phyloP scores from a whole-genome alignment of 208 protist genomes.

The Endotrypanum monterogeii region DNA sequence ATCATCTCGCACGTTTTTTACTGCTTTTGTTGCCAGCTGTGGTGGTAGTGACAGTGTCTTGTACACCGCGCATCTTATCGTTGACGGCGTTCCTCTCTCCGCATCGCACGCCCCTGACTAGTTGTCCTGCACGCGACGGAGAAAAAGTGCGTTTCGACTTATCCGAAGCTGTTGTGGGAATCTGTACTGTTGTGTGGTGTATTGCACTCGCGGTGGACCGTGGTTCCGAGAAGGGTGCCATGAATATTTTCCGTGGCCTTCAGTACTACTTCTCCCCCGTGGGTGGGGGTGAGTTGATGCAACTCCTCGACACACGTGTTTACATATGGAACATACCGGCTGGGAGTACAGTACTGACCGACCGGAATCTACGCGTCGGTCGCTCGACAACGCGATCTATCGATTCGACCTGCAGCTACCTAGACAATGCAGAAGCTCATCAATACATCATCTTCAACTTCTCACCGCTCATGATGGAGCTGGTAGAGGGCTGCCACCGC shows the following conservation, averaged over 20 bases:
- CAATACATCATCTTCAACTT: slow-evolving; percentile 85
- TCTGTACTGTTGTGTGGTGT: background rate
- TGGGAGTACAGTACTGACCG: slow-evolving; percentile 44
- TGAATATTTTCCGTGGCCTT: slow-evolving; percentile 51
- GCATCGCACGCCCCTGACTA: no score
- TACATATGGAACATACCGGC: slow-evolving; percentile 81
- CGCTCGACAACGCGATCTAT: slow-evolving; percentile 51
- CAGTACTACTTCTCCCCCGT: slow-evolving; percentile 37
- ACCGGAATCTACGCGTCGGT: slow-evolving; percentile 48
- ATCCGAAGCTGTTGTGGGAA: background rate
- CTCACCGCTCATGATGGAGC: slow-evolving; percentile 75
- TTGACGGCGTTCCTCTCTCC: no score
- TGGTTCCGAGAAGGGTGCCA: slow-evolving; percentile 5
- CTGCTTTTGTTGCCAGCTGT: no score
- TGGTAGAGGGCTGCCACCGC: slow-evolving; percentile 48
- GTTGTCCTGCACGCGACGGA: background rate
- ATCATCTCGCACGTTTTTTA: no score
- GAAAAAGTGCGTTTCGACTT: background rate
- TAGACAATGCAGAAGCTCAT: slow-evolving; percentile 53
- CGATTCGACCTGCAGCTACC: slow-evolving; percentile 37
- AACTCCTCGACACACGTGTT: slow-evolving; percentile 68
- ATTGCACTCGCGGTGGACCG: background rate
- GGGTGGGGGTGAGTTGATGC: slow-evolving; percentile 37
- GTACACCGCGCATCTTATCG: no score
- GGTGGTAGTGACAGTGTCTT: no score